Conservation (phyloP, 129 eudicot genomes). For the Flaveria brownii region DNA sequence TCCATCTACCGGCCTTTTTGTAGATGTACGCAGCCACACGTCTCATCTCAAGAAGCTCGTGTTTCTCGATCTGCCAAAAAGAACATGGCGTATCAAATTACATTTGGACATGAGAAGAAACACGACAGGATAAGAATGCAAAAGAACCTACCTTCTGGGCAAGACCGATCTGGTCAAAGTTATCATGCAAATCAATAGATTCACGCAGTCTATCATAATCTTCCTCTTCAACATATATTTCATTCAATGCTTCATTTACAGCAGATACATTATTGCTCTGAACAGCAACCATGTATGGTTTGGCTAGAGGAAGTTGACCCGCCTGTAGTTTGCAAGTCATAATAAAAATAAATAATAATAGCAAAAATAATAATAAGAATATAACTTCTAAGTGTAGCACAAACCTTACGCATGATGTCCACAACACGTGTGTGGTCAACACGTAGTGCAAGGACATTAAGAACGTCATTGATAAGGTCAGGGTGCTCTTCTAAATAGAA, state of each 20-base stretch:
- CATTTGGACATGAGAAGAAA: neutral
- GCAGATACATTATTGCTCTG: constrained; percentile 98
- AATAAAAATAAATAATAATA: neutral
- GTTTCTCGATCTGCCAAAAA: constrained; percentile 89
- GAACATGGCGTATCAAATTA: neutral
- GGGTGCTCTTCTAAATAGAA: constrained; percentile 98
- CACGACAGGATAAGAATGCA: neutral
- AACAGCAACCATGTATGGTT: constrained; percentile 99
- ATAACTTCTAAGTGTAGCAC: neutral
- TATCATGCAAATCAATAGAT: constrained; percentile 95
- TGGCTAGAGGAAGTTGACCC: constrained; percentile 88
- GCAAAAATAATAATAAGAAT: neutral
- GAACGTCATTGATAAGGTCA: constrained; percentile 92
- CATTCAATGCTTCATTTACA: constrained; percentile 96
- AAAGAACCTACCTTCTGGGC: constrained; percentile 82
- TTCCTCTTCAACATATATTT: constrained; percentile 96
- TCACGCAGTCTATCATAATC: constrained; percentile 96
- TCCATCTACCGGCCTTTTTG: constrained; percentile 99
- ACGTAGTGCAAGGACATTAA: constrained; percentile 98
- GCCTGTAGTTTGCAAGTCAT: constrained; percentile 58
- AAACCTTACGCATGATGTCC: constrained; percentile 98
- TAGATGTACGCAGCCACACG: constrained; percentile 98
- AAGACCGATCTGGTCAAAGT: constrained; percentile 97
- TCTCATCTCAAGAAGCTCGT: constrained; percentile 99
- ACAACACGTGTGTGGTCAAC: constrained; percentile 99